Evolutionary conservation across 2,329 filamentous ascomycete genomes (phyloP).

Genomic region (Neofusicoccum cordaticola): DNA sequence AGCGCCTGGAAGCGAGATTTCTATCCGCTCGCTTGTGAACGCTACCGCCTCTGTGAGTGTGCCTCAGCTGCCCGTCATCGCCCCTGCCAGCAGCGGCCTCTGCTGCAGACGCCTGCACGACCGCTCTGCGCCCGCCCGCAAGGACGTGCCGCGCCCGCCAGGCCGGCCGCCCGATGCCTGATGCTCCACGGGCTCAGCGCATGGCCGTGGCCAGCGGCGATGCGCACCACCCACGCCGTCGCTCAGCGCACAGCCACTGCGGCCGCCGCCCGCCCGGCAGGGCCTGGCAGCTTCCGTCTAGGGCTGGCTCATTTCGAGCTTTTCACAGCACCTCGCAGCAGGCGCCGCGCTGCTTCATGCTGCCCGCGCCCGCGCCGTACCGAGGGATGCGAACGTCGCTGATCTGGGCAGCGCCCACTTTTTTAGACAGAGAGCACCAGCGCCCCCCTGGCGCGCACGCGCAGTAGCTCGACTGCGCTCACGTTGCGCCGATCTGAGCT

Average conservation of each 20-base stretch:
- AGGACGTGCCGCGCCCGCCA: background rate
- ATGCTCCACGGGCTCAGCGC: background rate
- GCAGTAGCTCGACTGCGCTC: constrained; percentile 13
- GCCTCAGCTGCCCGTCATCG: constrained; percentile 14
- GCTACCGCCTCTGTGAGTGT: constrained; percentile 5
- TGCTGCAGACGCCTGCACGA: background rate
- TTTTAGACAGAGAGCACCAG: constrained; percentile 7
- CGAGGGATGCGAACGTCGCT: constrained; percentile 11
- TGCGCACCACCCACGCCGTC: constrained; percentile 6
- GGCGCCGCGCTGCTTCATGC: too few relatives aligned
- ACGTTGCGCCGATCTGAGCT: constrained; percentile 15
- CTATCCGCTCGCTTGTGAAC: background rate
- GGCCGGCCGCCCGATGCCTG: background rate
- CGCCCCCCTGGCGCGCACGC: constrained; percentile 11
- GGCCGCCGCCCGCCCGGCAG: background rate
- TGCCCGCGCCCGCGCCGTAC: background rate
- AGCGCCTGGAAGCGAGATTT: background rate
- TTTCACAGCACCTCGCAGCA: background rate
- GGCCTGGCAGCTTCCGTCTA: constrained; percentile 2
- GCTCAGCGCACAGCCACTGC: constrained; percentile 11
- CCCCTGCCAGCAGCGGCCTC: constrained; percentile 1
- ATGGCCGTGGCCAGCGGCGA: background rate
- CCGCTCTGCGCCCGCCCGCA: background rate
- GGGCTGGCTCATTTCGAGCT: constrained; percentile 2
- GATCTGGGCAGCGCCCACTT: constrained; percentile 14